Conservation (phyloP, 2,329 filamentous ascomycete genomes). For the Rhynchosporium agropyri region DNA sequence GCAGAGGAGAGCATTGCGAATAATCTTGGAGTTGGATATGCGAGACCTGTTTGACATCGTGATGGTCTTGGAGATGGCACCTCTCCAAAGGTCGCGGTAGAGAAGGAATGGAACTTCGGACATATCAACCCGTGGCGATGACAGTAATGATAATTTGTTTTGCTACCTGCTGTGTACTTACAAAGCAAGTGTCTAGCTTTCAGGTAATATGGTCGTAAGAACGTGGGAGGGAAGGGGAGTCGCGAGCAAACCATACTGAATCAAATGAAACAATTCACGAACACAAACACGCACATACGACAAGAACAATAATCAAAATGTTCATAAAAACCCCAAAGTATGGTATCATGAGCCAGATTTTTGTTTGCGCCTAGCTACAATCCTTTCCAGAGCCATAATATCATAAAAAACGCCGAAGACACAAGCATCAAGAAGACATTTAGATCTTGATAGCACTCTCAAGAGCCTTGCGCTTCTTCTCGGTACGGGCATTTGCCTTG, state of each 20-base stretch:
- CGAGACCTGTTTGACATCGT: constrained; percentile 12
- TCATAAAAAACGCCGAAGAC: constrained; percentile 42
- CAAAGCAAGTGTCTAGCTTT: neutral
- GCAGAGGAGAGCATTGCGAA: neutral
- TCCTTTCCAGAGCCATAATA: constrained; percentile 40
- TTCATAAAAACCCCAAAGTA: constrained; percentile 28
- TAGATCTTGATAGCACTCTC: constrained; percentile 99
- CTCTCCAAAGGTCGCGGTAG: neutral
- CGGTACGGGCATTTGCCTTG: constrained; percentile 78
- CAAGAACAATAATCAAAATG: constrained; percentile 2
- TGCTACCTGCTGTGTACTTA: neutral
- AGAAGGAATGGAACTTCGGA: neutral
- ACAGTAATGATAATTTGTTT: neutral
- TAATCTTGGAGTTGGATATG: neutral
- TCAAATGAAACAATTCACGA: neutral
- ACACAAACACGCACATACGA: neutral
- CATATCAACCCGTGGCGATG: neutral
- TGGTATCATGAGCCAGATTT: constrained; percentile 43
- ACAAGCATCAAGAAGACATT: constrained; percentile 40
- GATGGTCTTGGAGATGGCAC: constrained; percentile 1
- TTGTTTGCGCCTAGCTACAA: constrained; percentile 41
- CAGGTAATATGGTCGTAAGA: neutral
- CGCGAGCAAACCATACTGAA: neutral
- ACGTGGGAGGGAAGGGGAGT: neutral
- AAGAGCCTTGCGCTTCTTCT: constrained; percentile 78